Base-by-base conservation (phyloP, 106 monocot genomes). In the Dioscorea zingiberensis region DNA sequence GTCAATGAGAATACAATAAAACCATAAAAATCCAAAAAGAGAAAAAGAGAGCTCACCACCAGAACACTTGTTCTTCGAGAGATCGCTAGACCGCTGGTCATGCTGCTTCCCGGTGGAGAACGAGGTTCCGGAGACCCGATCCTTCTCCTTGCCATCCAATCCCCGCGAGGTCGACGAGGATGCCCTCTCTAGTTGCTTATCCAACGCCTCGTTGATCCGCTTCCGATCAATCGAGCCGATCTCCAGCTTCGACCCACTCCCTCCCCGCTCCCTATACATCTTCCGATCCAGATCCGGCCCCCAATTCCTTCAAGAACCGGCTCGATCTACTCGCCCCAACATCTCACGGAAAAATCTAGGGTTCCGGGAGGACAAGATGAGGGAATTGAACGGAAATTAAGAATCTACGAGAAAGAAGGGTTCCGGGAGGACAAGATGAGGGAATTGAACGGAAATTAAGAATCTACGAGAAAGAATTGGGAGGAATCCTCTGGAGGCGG, bases 151-250 rank as follows among this genome's bases (percentile, higher is more conserved):
- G 3, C 73, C 72, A 47, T 73, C 65, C 25, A 72, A 21, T 24
- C 71, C 81, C 38, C 78, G 67, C 19, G 82, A 76, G 7, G 72
- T 76, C 32, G 81, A 78, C n/a, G 86, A 66, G 60, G 82, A 82
- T 1, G 78, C 54, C 62, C 70, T 78, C 78, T 82, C 86, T 3
- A 78, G 74, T 44, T 79, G 78, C 78, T 82, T 86, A 69, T 82
- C 81, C 3, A 82, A 62, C 27, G 76, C 78, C 22, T 82, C 86
- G 59, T 79, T 82, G 63, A 86, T 82, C 69, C 86, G 59, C 73
- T 86, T 86, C 73, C 86, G 81, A 48, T 78, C 82, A 27, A 82
- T 66, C 17, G 78, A 12, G 13, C 71, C 77, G 17, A 72, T 69
- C 75, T 77, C 85, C 68, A 66, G 32, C 77, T 70, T 76, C 23